These are phyloP conservation scores for Geotrichum restrictum DNA, from an alignment of 1,139 yeast species.

Conservation along the genomic window DNA sequence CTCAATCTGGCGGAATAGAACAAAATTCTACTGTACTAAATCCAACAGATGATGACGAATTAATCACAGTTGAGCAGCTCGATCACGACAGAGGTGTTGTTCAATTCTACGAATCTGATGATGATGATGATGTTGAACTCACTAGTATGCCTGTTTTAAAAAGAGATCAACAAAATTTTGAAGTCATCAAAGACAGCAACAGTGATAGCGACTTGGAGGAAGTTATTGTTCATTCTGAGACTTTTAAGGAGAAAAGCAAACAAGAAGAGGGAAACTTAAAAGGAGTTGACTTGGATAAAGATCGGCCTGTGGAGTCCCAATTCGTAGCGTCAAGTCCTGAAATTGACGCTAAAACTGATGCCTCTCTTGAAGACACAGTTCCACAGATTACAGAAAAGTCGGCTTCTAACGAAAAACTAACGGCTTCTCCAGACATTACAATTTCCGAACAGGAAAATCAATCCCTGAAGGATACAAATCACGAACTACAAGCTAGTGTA, in stretches of 20 bases:
- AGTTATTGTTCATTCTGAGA: neutral
- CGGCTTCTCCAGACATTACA: neutral
- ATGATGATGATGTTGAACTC: slow-evolving; percentile 17
- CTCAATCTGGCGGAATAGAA: neutral
- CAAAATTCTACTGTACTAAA: slow-evolving; percentile 1
- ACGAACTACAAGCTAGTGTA: too few relatives aligned
- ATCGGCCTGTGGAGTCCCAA: too few relatives aligned
- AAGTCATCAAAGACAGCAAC: slow-evolving; percentile 24
- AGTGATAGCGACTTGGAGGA: slow-evolving; percentile 23
- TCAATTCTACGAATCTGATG: slow-evolving; percentile 23
- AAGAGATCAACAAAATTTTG: slow-evolving; percentile 18
- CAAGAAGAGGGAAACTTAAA: too few relatives aligned
- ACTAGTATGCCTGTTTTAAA: neutral
- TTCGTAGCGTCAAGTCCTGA: too few relatives aligned
- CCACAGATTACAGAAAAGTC: too few relatives aligned
- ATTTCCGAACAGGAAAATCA: too few relatives aligned
- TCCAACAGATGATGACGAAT: slow-evolving; percentile 40
- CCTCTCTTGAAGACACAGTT: too few relatives aligned
- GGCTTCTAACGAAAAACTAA: neutral
- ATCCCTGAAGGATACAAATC: too few relatives aligned
- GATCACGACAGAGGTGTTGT: slow-evolving; percentile 6
- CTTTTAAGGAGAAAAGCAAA: too few relatives aligned
- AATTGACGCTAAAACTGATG: too few relatives aligned
- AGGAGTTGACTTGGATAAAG: too few relatives aligned
- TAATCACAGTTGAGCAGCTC: slow-evolving; percentile 8